Evolutionary conservation across 2,329 filamentous ascomycete genomes (phyloP).

Genomic region (Mollisia scopiformis): DNA sequence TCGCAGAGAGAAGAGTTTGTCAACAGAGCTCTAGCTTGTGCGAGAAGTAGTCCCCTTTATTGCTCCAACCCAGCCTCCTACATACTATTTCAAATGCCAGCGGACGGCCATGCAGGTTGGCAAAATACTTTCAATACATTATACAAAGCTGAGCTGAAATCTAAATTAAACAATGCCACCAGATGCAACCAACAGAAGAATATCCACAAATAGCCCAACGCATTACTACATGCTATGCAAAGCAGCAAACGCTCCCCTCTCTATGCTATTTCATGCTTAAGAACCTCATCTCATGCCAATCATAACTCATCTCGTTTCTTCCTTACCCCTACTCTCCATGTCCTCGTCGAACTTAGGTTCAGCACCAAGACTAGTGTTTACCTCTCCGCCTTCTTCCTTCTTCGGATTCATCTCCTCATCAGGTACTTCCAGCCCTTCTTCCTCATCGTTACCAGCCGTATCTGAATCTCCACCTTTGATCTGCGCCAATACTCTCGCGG

Average conservation of each 20-base stretch:
- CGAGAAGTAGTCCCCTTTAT: too few relatives aligned
- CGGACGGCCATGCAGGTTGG: too few relatives aligned
- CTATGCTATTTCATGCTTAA: background rate
- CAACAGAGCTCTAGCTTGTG: too few relatives aligned
- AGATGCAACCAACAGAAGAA: too few relatives aligned
- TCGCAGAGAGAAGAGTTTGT: too few relatives aligned
- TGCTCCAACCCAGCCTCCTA: too few relatives aligned
- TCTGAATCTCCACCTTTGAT: background rate
- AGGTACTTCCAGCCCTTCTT: background rate
- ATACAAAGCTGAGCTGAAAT: too few relatives aligned
- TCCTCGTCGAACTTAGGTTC: background rate
- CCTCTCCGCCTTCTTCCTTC: background rate
- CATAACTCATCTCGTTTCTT: background rate
- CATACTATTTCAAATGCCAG: too few relatives aligned
- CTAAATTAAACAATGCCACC: too few relatives aligned
- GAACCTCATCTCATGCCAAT: background rate
- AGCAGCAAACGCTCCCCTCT: background rate
- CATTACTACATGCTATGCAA: too few relatives aligned
- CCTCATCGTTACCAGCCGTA: background rate
- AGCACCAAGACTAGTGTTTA: background rate
- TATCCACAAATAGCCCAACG: too few relatives aligned
- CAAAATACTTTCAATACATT: too few relatives aligned
- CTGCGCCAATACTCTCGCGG: constrained; percentile 32
- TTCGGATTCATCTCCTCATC: background rate
- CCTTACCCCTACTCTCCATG: background rate